These are phyloP conservation scores for Cystofilobasidium macerans DNA, from an alignment of 768 basidiomycete genomes.

Conservation along the genomic window DNA sequence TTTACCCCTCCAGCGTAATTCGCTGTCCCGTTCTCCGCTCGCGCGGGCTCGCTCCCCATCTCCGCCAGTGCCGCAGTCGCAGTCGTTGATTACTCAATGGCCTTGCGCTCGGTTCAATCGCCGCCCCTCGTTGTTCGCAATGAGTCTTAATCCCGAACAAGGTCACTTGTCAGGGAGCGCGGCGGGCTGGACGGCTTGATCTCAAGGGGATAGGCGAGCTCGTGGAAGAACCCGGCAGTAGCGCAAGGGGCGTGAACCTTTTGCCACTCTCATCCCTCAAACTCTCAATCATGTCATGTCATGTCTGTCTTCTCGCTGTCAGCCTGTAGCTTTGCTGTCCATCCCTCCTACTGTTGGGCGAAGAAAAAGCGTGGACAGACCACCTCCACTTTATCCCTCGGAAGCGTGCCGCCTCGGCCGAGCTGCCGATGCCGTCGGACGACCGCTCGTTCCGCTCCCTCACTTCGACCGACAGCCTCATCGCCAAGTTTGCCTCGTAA, in stretches of 20 bases:
- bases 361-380: too few relatives aligned
- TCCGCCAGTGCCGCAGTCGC: constrained; percentile 1
- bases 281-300: too few relatives aligned
- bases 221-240: not conserved
- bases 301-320: too few relatives aligned
- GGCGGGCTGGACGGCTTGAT: not conserved
- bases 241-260: constrained; percentile 9
- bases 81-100: constrained; percentile 6
- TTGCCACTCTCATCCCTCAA: not conserved
- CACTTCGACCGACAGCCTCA: not conserved
- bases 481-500: too few relatives aligned
- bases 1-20: not conserved
- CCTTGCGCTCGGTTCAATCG: not conserved
- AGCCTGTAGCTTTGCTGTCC: too few relatives aligned
- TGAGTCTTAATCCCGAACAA: not conserved
- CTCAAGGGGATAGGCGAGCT: not conserved
- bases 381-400: too few relatives aligned
- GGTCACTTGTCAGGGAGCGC: constrained; percentile 9
- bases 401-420: too few relatives aligned
- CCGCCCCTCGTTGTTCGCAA: not conserved
- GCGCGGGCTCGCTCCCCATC: constrained; percentile 1
- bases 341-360: too few relatives aligned
- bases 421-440: too few relatives aligned
- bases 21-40: not conserved
- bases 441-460: not conserved